phyloP scores from a whole-genome alignment of 1,284 basidiomycete species.

The Gymnopus androsaceus region DNA sequence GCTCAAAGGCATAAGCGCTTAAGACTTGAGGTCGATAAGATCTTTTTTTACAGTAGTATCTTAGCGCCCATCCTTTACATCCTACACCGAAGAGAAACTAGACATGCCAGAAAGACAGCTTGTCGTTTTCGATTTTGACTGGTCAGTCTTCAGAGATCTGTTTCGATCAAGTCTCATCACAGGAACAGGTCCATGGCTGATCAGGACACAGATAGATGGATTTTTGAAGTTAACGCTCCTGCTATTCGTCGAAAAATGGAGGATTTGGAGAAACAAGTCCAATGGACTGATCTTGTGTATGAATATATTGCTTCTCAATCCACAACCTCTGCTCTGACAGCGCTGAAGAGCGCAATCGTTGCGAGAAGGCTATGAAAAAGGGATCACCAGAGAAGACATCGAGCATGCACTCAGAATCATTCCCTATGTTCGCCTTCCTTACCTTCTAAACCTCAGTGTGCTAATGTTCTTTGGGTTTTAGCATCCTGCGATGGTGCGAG shows the following conservation, averaged over 20 bases:
- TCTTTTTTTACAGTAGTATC: too few species aligned
- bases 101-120: conserved; percentile 66
- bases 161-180: neutral
- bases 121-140: conserved; percentile 97
- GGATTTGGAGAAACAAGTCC: conserved; percentile 62
- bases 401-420: conserved; percentile 76
- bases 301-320: conserved; percentile 27
- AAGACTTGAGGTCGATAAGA: too few species aligned
- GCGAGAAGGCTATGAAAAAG: conserved; percentile 68
- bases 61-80: too few species aligned
- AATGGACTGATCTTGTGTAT: conserved; percentile 97
- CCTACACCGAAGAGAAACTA: too few species aligned
- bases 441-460: neutral
- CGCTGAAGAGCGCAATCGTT: conserved; percentile 70
- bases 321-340: neutral
- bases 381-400: conserved; percentile 75
- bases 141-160: conserved; percentile 50
- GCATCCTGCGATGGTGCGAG: conserved; percentile 97
- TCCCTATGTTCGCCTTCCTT: conserved; percentile 77
- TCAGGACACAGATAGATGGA: conserved; percentile 96
- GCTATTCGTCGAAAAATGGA: conserved; percentile 86
- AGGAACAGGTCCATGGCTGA: conserved; percentile 81
- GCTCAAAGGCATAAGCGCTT: conserved; percentile 42
- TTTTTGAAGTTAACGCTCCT: conserved; percentile 90
- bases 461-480: conserved; percentile 32